Base-by-base conservation (phyloP, 2,329 filamentous ascomycete species). In the Talaromyces sp. region DNA sequence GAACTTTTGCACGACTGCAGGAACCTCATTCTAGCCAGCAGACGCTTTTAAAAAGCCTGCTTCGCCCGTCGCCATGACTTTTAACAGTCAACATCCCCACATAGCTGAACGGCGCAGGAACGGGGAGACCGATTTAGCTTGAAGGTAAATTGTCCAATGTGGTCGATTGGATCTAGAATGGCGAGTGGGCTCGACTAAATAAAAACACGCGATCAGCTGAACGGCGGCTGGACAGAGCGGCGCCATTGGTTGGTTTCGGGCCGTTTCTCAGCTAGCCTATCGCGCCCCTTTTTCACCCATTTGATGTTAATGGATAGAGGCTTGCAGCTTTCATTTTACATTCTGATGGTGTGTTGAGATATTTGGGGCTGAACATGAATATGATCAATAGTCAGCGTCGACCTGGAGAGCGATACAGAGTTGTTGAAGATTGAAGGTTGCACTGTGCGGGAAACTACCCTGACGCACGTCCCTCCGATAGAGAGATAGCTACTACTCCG, bases 21-120 rank as follows among this genome's bases (percentile, higher is more conserved):
- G 15, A 61, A 22, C 19, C n/a, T 35, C 50, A 13, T 1, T 37
- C 25, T 13, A 22, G 43, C 58, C 58, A 60, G 25, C 43, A 47
- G 45, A n/a, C 31, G 43, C 13, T 11, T 60, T 54, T 35, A 54
- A 35, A 5, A 22, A 6, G 3, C 49, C 25, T 15, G 33, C 47
- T 8, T 8, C 45, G 17, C 45, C 3, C 33, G 3, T 49, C 33
- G n/a, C 45, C 45, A 61, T 61, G 39, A 27, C 41, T 50, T 45
- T 17, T 13, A 15, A 33, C 17, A 22, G 57, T 47, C 41, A n/a
- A 47, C 33, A 47, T 47, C 57, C 37, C 57, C 57, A 60, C 57
- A 47, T 47, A 60, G 57, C 57, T 60, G 57, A 60, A 47, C 17
- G 39, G 41, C 13, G 27, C 41, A 56, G 52, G 52, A 56, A 56